phyloP scores from a whole-genome alignment of 106 monocot species.

The Posidonia australis region DNA sequence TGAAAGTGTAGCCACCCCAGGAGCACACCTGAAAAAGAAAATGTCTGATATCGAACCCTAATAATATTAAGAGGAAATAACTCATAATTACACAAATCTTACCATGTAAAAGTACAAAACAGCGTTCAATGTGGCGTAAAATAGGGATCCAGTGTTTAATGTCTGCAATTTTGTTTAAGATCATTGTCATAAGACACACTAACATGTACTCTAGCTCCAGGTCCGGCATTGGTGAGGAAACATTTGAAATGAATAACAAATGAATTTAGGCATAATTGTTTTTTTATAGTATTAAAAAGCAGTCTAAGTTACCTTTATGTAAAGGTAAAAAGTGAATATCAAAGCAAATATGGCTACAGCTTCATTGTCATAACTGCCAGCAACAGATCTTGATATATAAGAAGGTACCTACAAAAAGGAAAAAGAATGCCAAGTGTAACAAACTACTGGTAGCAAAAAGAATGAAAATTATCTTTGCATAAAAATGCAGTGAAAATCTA shows the following conservation, averaged over 20 bases:
- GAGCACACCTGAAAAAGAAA: conserved; percentile 69
- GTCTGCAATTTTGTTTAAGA: conserved; percentile 42
- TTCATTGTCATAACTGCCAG: conserved; percentile 99
- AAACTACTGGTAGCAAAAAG: not conserved
- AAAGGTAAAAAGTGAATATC: conserved; percentile 96
- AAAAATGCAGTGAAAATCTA: too few relatives aligned
- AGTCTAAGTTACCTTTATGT: conserved; percentile 55
- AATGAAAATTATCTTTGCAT: too few relatives aligned
- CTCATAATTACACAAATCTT: conserved; percentile 9
- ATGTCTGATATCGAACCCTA: not conserved
- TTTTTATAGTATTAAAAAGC: not conserved
- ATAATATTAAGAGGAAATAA: not conserved
- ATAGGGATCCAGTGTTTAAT: conserved; percentile 93
- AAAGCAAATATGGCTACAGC: conserved; percentile 98
- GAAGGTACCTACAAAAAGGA: conserved; percentile 64
- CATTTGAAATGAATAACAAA: too few relatives aligned
- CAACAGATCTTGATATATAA: conserved; percentile 95
- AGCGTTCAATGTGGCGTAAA: conserved; percentile 94
- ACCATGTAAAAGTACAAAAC: conserved; percentile 98
- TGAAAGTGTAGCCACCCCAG: conserved; percentile 99
- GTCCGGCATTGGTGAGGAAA: too few relatives aligned
- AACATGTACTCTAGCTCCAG: conserved; percentile 4
- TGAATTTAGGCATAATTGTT: not conserved
- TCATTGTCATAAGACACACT: not conserved
- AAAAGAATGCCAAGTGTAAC: not conserved